Evolutionary conservation across 208 protist species (phyloP), one percentile per base, ranked within the genome.

Genomic region (Porcisia hertigi): DNA sequence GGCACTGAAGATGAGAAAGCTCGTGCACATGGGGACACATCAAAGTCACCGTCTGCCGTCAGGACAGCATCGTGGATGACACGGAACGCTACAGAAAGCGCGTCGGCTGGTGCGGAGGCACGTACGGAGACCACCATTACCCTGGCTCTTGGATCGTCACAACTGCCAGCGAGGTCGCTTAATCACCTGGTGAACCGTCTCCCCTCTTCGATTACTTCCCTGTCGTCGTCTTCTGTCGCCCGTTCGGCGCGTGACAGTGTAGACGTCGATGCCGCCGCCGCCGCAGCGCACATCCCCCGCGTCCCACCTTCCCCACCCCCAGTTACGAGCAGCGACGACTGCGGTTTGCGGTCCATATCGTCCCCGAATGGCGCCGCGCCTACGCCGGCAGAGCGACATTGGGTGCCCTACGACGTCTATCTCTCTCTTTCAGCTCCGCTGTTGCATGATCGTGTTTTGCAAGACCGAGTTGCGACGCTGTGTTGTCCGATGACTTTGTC

Each of bases 381-480:
- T 3, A 34, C 36, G 41, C 49, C 12, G 43, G 64, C 43, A 30
- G 75, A 79, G 3, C 9, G 62, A 5, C 55, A 36, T 7, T 81
- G 77, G 77, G 77, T 73, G 11, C 41, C 67, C 18, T 76, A 81
- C 65, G 65, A 73, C 14, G 65, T 55, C 45, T 81, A 76, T 30
- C 16, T 81, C 30, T 20, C 55, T 39, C 65, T 81, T 43, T 59
- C 73, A 0, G 45, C 71, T 1, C 8, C 60, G 2, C 25, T 78
- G 47, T 12, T 76, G 67, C 78, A n/a, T 34, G 65, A 73, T 72
- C 78, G 78, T 18, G 57, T 67, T 4, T 49, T 82, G 57, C 77
- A 81, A 54, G 77, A 76, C 36, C 66, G 57, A 3, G 63, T 81
- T 20, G 77, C 71, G 12, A n/a, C 69, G 71, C 64, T 81, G 63